Conservation (phyloP, 371 early-diverging fungal genomes). For the Mucor sp. region DNA sequence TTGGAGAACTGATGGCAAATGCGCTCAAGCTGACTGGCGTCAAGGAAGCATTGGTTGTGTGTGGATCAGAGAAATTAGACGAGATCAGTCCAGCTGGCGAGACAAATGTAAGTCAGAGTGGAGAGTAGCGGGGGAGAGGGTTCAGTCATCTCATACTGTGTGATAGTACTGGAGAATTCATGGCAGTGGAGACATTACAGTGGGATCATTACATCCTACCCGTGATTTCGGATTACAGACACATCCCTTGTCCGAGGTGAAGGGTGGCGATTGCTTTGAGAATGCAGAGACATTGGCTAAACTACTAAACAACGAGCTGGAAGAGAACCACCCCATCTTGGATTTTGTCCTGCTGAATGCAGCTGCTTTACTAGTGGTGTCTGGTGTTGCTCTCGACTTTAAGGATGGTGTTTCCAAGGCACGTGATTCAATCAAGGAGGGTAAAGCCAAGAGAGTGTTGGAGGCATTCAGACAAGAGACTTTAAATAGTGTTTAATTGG, state of each 20-base stretch:
- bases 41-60: conserved; percentile 83
- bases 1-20: conserved; percentile 87
- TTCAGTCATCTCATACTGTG: no score
- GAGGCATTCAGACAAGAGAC: conserved; percentile 66
- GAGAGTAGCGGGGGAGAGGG: no score
- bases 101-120: conserved; percentile 71
- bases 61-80: conserved; percentile 81
- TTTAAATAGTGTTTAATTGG: neutral
- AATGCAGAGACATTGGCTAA: conserved; percentile 75
- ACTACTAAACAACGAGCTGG: conserved; percentile 63
- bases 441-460: conserved; percentile 67
- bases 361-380: conserved; percentile 83
- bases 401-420: conserved; percentile 83
- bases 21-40: conserved; percentile 78
- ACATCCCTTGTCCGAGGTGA: conserved; percentile 75
- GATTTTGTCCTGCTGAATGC: conserved; percentile 94
- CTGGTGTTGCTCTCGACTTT: conserved; percentile 73
- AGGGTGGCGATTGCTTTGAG: conserved; percentile 75
- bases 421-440: conserved; percentile 68
- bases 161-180: conserved; percentile 73
- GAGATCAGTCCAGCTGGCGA: conserved; percentile 83
- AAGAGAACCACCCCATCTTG: conserved; percentile 70
- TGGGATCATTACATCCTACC: conserved; percentile 71
- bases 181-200: conserved; percentile 58
- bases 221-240: conserved; percentile 82